phyloP scores from a whole-genome alignment of 176 grass and related monocot genomes.

The Elaeis guineensis region DNA sequence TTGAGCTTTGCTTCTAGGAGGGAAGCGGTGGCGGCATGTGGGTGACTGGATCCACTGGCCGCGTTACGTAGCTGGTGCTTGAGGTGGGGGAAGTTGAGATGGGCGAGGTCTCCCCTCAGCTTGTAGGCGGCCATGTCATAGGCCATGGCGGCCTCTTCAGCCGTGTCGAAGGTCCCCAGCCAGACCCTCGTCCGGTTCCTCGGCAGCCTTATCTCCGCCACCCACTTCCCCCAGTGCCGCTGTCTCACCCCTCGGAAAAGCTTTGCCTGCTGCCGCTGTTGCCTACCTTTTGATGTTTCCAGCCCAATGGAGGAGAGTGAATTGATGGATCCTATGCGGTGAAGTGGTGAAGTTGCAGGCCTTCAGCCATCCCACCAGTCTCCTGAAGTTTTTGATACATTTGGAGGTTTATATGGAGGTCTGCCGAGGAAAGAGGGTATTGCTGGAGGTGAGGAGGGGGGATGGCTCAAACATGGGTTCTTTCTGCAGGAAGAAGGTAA shows the following conservation, averaged over 20 bases:
- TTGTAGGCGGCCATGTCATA: constrained; percentile 28
- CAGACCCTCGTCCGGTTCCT: constrained; percentile 32
- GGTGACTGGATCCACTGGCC: neutral
- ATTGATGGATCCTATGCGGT: too few relatives aligned
- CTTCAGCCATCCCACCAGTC: too few relatives aligned
- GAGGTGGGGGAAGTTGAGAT: constrained; percentile 31
- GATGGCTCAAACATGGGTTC: too few relatives aligned
- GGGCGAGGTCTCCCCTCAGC: constrained; percentile 22
- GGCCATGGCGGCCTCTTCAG: constrained; percentile 32
- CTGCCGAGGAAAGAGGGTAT: too few relatives aligned
- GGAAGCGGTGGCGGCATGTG: neutral
- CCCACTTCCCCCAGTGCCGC: constrained; percentile 44
- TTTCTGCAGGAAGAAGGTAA: too few relatives aligned
- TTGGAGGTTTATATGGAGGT: too few relatives aligned
- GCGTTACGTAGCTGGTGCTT: constrained; percentile 19
- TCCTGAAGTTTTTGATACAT: too few relatives aligned
- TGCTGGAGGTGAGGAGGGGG: too few relatives aligned
- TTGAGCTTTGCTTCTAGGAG: constrained; percentile 27
- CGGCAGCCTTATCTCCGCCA: constrained; percentile 35
- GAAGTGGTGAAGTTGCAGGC: too few relatives aligned
- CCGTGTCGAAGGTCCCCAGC: constrained; percentile 36
- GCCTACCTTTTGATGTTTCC: too few relatives aligned
- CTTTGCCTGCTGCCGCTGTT: neutral
- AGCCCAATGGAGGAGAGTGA: too few relatives aligned
- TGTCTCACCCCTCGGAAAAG: constrained; percentile 32